phyloP scores from a whole-genome alignment of 805 yeast genomes.

The Metahyphopichia silvanorum region DNA sequence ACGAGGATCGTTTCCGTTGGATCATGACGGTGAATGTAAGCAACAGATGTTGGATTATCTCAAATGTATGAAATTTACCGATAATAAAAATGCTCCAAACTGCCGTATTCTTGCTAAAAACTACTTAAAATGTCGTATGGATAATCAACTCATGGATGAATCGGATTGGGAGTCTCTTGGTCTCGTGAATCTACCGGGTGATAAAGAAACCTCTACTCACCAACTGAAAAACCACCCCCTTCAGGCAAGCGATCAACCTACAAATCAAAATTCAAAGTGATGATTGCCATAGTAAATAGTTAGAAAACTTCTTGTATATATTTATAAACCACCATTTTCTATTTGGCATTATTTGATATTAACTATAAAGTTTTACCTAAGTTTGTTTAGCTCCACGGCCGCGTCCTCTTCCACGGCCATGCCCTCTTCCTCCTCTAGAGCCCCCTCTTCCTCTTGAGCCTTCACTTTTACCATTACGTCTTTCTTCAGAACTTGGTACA shows the following conservation, averaged over 20 bases:
- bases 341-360: neutral
- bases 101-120: slow-evolving; percentile 81
- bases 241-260: no score
- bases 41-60: slow-evolving; percentile 72
- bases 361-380: no score
- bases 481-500: slow-evolving; percentile 10
- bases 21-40: slow-evolving; percentile 82
- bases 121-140: slow-evolving; percentile 88
- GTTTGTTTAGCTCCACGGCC: slow-evolving; percentile 12
- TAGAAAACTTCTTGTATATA: neutral
- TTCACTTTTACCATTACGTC: slow-evolving; percentile 2
- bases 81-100: slow-evolving; percentile 85
- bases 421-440: slow-evolving; percentile 12
- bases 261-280: neutral
- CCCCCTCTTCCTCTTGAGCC: slow-evolving; percentile 9
- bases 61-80: slow-evolving; percentile 71
- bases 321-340: neutral
- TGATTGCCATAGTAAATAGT: neutral
- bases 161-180: slow-evolving; percentile 45
- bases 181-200: slow-evolving; percentile 39
- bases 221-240: no score
- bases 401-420: slow-evolving; percentile 17
- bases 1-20: slow-evolving; percentile 93
- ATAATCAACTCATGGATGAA: slow-evolving; percentile 48
- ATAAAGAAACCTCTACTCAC: no score